These are phyloP conservation scores for Erythrophleum ivorense DNA, from an alignment of 331 rosid genomes.

Conservation along the genomic window DNA sequence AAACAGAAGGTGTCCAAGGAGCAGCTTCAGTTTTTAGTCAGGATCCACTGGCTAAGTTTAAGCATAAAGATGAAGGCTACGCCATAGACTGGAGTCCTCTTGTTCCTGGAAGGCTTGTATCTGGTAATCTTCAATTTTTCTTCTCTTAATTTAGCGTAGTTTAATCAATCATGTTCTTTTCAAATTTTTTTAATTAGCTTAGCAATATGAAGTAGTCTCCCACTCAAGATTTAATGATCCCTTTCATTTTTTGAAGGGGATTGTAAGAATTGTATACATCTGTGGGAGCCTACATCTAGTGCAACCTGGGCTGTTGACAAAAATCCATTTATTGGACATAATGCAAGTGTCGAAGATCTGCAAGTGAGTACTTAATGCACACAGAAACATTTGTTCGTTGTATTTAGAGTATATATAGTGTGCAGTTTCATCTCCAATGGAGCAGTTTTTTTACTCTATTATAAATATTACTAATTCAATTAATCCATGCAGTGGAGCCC, in stretches of 20 bases:
- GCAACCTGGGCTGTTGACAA: conserved; percentile 76
- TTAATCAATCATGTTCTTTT: conserved; percentile 17
- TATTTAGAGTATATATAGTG: conserved; percentile 30
- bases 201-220: conserved; percentile 17
- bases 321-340: conserved; percentile 75
- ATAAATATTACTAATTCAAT: conserved; percentile 28
- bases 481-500: conserved; percentile 91
- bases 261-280: conserved; percentile 70
- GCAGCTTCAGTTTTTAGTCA: conserved; percentile 70
- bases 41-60: conserved; percentile 63
- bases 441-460: conserved; percentile 32
- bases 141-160: conserved; percentile 10
- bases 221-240: conserved; percentile 11
- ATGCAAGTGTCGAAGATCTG: conserved; percentile 89
- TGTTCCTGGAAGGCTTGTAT: conserved; percentile 77
- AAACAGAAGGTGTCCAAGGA: conserved; percentile 70
- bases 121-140: conserved; percentile 56
- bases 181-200: neutral
- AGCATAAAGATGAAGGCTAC: conserved; percentile 91
- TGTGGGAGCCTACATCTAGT: conserved; percentile 87
- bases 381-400: conserved; percentile 38
- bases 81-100: conserved; percentile 93
- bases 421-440: neutral
- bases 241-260: conserved; percentile 66
- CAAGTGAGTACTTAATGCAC: conserved; percentile 57